A percentile compares a stretch with the other conserved stretches of the same genome.
phyloP scores from a whole-genome alignment of 495 filamentous ascomycete species.

The Xylaria intraflava region DNA sequence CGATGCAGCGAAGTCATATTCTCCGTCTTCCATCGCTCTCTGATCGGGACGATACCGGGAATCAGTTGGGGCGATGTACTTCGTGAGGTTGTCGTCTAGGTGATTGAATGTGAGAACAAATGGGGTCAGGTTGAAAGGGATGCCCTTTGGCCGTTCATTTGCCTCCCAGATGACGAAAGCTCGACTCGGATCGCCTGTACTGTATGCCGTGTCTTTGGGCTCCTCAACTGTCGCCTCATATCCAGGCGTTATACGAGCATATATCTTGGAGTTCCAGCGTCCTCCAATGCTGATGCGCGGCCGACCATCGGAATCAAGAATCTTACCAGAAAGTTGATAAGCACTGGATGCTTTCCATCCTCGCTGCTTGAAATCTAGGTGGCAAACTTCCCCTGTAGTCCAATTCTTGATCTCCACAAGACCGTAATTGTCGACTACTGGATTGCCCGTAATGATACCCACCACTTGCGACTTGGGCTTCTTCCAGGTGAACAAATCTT shows the following conservation, averaged over 20 bases:
- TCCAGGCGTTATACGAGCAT: constrained; percentile 85
- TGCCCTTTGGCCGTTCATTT: constrained; percentile 68
- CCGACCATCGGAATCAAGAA: constrained; percentile 64
- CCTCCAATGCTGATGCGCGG: constrained; percentile 86
- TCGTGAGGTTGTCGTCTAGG: constrained; percentile 63
- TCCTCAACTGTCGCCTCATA: constrained; percentile 69
- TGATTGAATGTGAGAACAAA: constrained; percentile 94
- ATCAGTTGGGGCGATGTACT: constrained; percentile 82
- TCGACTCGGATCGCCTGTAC: constrained; percentile 51
- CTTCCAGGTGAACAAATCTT: constrained; percentile 97
- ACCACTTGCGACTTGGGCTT: constrained; percentile 97
- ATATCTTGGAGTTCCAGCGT: constrained; percentile 96
- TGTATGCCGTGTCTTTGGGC: constrained; percentile 37
- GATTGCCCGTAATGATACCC: constrained; percentile 94
- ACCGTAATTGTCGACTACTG: constrained; percentile 97
- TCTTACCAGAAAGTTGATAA: constrained; percentile 79
- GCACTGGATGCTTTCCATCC: constrained; percentile 92
- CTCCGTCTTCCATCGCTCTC: constrained; percentile 96
- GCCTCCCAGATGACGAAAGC: constrained; percentile 92
- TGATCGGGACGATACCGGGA: constrained; percentile 88
- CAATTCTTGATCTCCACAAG: constrained; percentile 96
- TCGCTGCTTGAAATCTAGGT: constrained; percentile 90
- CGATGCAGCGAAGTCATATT: constrained; percentile 83
- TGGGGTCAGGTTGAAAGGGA: constrained; percentile 95
- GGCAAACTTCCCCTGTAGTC: constrained; percentile 84